These are phyloP conservation scores for Stromatinia cepivora DNA, from an alignment of 2,329 filamentous ascomycete genomes.

Conservation along the genomic window DNA sequence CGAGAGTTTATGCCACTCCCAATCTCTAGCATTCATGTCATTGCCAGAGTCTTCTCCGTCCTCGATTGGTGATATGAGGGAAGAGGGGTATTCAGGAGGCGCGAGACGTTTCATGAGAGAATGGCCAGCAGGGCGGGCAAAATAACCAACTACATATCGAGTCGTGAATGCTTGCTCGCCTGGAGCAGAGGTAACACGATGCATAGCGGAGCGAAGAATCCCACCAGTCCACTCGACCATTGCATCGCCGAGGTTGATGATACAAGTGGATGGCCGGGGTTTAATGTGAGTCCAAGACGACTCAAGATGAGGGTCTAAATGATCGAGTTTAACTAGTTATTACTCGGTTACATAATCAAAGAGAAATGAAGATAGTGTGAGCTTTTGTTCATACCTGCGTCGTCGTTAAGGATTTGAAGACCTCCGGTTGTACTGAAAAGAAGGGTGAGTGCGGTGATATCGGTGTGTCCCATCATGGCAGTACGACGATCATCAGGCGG, in stretches of 20 bases:
- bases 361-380: constrained; percentile 26
- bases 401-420: constrained; percentile 39
- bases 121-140: constrained; percentile 49
- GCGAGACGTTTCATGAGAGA: constrained; percentile 33
- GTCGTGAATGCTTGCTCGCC: constrained; percentile 26
- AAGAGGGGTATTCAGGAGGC: constrained; percentile 6
- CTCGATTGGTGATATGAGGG: constrained; percentile 14
- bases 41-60: constrained; percentile 11
- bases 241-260: constrained; percentile 43
- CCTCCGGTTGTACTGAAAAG: constrained; percentile 39
- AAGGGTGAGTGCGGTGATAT: constrained; percentile 17
- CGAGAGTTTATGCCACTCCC: constrained; percentile 23
- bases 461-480: constrained; percentile 16
- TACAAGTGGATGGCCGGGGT: constrained; percentile 38
- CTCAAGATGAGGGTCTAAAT: constrained; percentile 10
- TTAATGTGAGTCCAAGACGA: constrained; percentile 41
- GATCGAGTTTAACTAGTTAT: background rate
- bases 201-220: constrained; percentile 35
- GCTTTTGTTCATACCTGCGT: constrained; percentile 37
- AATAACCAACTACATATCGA: constrained; percentile 54
- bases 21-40: constrained; percentile 24
- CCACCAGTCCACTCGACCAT: constrained; percentile 39
- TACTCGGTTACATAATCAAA: background rate
- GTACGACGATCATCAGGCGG: constrained; percentile 11
- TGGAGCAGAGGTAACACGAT: constrained; percentile 38